Conservation (phyloP, 768 basidiomycete genomes). For the Cystofilobasidium macerans region DNA sequence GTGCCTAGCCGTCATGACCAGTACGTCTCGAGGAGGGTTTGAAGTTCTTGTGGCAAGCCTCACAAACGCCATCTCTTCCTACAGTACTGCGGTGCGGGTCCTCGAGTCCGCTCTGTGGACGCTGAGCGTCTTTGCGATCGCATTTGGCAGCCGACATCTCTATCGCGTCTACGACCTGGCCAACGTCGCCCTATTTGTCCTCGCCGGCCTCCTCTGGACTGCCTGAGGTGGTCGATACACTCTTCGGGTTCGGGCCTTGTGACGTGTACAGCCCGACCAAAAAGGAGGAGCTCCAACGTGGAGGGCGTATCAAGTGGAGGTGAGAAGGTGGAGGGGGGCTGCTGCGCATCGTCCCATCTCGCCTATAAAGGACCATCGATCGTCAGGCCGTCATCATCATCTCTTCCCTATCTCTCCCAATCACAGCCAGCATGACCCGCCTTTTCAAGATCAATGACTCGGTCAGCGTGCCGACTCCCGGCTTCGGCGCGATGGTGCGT, state of each 20-base stretch:
- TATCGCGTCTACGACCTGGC: conserved; percentile 58
- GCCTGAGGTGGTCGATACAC: background rate
- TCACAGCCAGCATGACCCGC: background rate
- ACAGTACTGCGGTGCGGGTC: background rate
- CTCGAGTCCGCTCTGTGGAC: conserved; percentile 19
- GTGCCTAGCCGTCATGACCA: background rate
- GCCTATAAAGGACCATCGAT: too few species aligned
- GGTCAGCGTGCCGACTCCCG: background rate
- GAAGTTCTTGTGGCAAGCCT: too few species aligned
- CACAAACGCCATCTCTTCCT: conserved; percentile 1
- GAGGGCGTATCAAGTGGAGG: too few species aligned
- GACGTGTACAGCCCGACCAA: too few species aligned
- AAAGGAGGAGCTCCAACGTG: too few species aligned
- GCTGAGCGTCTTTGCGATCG: conserved; percentile 49
- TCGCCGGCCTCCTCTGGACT: background rate
- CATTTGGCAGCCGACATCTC: conserved; percentile 56
- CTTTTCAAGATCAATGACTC: background rate
- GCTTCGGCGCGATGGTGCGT: background rate
- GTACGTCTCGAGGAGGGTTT: too few species aligned
- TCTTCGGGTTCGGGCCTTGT: too few species aligned
- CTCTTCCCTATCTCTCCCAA: background rate
- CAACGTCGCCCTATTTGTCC: conserved; percentile 41
- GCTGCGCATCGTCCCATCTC: too few species aligned
- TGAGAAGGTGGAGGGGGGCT: too few species aligned
- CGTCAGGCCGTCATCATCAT: background rate